A percentile compares a stretch with the other conserved stretches of the same genome.
Evolutionary conservation across 805 yeast genomes (phyloP).

Genomic region (Metschnikowia arizonensis): DNA sequence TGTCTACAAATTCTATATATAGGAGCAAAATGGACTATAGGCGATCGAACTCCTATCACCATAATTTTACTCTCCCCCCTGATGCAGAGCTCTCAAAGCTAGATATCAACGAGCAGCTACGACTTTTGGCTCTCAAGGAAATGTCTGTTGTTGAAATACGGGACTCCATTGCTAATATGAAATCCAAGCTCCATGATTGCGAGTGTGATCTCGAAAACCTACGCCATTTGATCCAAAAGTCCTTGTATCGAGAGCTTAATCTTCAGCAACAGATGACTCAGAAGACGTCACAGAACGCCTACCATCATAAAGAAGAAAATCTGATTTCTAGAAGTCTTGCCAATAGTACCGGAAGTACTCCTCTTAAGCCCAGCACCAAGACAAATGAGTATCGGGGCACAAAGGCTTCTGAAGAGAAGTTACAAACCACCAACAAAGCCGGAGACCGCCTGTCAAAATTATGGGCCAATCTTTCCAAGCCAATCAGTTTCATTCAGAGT

Average conservation of each 20-base stretch:
- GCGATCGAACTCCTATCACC: not conserved
- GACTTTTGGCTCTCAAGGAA: constrained; percentile 64
- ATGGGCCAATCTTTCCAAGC: constrained; percentile 41
- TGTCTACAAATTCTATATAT: not conserved
- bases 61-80: constrained; percentile 31
- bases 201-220: constrained; percentile 49
- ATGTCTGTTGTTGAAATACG: constrained; percentile 63
- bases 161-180: constrained; percentile 47
- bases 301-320: not conserved
- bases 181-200: constrained; percentile 35
- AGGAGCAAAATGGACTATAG: not conserved
- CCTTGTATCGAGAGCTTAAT: constrained; percentile 41
- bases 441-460: constrained; percentile 9
- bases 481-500: constrained; percentile 59
- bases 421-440: not conserved
- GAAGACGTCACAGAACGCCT: not conserved
- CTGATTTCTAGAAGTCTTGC: not conserved
- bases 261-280: constrained; percentile 3
- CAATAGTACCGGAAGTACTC: not conserved
- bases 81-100: constrained; percentile 23
- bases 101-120: constrained; percentile 49
- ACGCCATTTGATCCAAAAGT: constrained; percentile 44
- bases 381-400: not conserved
- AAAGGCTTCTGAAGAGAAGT: not conserved
- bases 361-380: not conserved